Conservation (phyloP, 345 rosid species). For the Crucihimalaya himalaica region DNA sequence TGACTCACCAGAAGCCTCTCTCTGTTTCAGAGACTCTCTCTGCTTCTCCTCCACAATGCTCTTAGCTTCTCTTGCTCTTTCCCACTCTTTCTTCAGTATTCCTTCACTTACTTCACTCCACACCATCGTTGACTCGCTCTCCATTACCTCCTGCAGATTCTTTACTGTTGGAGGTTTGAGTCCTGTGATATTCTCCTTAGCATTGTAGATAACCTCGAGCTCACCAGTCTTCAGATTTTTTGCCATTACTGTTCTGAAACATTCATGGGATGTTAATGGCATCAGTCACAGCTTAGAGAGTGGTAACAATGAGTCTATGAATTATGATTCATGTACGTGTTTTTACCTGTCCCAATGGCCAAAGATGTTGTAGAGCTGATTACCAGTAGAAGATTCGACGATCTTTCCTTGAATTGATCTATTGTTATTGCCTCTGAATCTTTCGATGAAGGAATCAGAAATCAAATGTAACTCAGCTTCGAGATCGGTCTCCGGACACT, state of each 20-base stretch:
- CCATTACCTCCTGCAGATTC: constrained; percentile 52
- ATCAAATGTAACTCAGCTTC: constrained; percentile 72
- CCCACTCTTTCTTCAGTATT: constrained; percentile 68
- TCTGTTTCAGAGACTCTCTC: constrained; percentile 51
- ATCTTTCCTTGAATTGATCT: constrained; percentile 70
- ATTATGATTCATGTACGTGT: neutral
- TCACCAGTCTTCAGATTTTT: constrained; percentile 57
- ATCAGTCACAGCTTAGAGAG: neutral
- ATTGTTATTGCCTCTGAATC: constrained; percentile 43
- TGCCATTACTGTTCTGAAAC: constrained; percentile 52
- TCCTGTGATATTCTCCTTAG: constrained; percentile 51
- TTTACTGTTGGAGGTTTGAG: constrained; percentile 57
- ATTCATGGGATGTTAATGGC: neutral
- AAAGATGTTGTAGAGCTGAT: constrained; percentile 49
- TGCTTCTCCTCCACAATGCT: constrained; percentile 62
- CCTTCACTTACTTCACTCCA: constrained; percentile 70
- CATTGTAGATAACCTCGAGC: constrained; percentile 57
- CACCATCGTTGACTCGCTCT: constrained; percentile 59
- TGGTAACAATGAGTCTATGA: neutral
- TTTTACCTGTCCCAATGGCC: constrained; percentile 88
- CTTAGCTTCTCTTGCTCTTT: constrained; percentile 71
- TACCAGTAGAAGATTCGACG: constrained; percentile 44
- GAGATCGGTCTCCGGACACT: constrained; percentile 60
- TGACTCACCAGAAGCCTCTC: constrained; percentile 50
- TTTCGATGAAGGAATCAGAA: constrained; percentile 43